phyloP scores from a whole-genome alignment of 2,329 filamentous ascomycete genomes.

The Tolypocladium endophyticum region DNA sequence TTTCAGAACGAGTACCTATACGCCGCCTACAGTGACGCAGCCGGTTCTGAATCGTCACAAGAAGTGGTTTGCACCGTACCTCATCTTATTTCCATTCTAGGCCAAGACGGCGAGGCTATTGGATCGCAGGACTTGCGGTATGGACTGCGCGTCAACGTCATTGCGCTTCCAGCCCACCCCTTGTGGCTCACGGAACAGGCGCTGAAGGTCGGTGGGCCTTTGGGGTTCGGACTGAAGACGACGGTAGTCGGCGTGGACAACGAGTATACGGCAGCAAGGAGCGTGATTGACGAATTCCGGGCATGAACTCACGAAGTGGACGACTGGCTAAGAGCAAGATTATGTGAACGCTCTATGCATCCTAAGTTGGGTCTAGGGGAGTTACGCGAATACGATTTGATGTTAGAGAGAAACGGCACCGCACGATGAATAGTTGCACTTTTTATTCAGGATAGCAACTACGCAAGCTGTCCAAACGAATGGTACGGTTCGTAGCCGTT shows the following conservation, averaged over 20 bases:
- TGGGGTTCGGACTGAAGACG: constrained; percentile 16
- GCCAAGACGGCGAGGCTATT: constrained; percentile 35
- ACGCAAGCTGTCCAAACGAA: neutral
- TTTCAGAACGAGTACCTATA: constrained; percentile 32
- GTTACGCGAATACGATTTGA: neutral
- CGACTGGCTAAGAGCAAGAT: neutral
- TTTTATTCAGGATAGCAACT: constrained; percentile 5
- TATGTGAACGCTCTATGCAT: neutral
- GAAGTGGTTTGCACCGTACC: constrained; percentile 24
- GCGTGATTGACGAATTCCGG: constrained; percentile 6
- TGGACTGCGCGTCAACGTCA: constrained; percentile 37
- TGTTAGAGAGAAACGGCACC: neutral
- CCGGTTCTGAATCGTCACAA: constrained; percentile 16
- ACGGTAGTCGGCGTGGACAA: constrained; percentile 2
- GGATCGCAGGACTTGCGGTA: constrained; percentile 40
- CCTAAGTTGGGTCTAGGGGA: neutral
- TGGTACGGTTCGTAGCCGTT: neutral
- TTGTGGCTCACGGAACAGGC: constrained; percentile 33
- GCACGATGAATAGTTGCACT: neutral
- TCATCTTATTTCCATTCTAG: constrained; percentile 24
- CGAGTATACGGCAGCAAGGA: neutral
- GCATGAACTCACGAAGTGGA: neutral
- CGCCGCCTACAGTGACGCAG: constrained; percentile 20
- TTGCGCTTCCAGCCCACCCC: constrained; percentile 37
- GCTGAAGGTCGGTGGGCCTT: constrained; percentile 21